phyloP scores from a whole-genome alignment of 495 filamentous ascomycete genomes.

The Podospora tetraspora region DNA sequence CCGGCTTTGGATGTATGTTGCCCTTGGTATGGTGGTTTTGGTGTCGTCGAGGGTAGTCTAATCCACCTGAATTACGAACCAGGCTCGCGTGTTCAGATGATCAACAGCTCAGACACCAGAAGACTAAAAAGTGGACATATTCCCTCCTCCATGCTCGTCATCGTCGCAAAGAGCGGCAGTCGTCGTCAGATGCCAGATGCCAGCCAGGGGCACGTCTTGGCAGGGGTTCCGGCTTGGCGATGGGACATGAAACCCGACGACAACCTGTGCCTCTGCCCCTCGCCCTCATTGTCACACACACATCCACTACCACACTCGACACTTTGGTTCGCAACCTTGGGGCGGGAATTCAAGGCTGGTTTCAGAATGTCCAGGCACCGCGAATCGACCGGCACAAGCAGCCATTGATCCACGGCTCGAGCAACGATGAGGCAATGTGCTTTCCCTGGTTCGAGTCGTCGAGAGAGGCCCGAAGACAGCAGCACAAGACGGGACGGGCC shows the following conservation, averaged over 20 bases:
- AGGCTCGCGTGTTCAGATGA: too few species aligned
- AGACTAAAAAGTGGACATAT: background rate
- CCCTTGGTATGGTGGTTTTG: too few species aligned
- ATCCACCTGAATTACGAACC: too few species aligned
- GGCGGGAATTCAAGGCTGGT: constrained; percentile 11
- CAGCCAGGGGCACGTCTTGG: constrained; percentile 5
- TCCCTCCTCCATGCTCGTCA: background rate
- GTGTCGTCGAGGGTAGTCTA: too few species aligned
- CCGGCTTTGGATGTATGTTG: too few species aligned
- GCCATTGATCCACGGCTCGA: constrained; percentile 22
- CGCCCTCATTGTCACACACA: background rate
- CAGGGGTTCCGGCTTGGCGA: constrained; percentile 3
- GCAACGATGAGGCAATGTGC: constrained; percentile 22
- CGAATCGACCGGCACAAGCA: background rate
- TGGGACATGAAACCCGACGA: background rate
- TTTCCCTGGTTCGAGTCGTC: background rate
- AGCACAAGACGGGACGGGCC: background rate
- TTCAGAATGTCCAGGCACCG: constrained; percentile 18
- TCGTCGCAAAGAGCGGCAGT: background rate
- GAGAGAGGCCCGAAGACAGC: background rate
- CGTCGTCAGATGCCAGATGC: background rate
- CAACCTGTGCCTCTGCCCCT: background rate
- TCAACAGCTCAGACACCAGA: background rate
- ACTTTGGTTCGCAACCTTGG: background rate
- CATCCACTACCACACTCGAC: background rate